Evolutionary conservation across 2,329 filamentous ascomycete genomes (phyloP).

Genomic region (Sclerotinia spermophila): DNA sequence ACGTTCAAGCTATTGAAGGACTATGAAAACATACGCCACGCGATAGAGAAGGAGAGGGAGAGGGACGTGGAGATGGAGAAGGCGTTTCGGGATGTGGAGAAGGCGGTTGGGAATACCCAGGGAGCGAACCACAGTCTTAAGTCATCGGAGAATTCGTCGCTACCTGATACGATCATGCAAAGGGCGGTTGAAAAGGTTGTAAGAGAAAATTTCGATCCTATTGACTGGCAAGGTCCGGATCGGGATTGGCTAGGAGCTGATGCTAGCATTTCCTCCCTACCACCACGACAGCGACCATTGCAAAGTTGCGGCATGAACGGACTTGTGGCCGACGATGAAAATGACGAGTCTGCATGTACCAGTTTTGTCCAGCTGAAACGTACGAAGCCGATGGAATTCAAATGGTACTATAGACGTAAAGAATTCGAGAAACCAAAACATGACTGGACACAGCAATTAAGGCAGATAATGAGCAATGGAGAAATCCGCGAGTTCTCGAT

Average conservation of each 20-base stretch:
- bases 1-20: not conserved
- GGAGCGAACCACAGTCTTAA: too few species aligned
- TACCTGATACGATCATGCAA: not conserved
- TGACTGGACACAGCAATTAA: not conserved
- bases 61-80: not conserved
- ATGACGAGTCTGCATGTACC: not conserved
- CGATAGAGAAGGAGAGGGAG: not conserved
- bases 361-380: not conserved
- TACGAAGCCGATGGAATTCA: not conserved
- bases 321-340: not conserved
- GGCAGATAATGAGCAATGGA: not conserved
- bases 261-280: not conserved
- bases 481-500: not conserved
- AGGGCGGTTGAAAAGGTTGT: not conserved
- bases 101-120: not conserved
- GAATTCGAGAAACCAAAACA: not conserved
- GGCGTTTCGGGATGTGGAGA: not conserved
- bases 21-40: not conserved
- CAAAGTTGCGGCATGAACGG: not conserved
- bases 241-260: not conserved
- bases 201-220: not conserved
- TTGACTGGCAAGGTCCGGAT: not conserved
- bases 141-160: not conserved
- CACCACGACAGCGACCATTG: not conserved
- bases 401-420: not conserved